A percentile compares a stretch with the other conserved stretches of the same genome.
These are phyloP conservation scores for Suillus weaverae DNA, from an alignment of 768 basidiomycete species.

Conservation along the genomic window DNA sequence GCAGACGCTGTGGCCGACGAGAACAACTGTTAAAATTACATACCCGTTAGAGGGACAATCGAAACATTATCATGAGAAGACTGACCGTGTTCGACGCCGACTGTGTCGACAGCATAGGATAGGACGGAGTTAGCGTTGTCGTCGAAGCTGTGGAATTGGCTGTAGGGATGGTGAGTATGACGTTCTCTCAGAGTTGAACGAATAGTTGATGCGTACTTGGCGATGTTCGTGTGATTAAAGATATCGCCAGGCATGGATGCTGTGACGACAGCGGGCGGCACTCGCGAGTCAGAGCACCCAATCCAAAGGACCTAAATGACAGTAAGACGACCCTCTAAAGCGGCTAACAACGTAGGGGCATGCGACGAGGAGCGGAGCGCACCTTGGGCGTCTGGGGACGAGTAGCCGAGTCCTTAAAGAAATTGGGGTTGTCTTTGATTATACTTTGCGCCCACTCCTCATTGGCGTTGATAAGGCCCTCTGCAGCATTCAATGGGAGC, in stretches of 20 bases:
- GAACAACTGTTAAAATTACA: slow-evolving; percentile 50
- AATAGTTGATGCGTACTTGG: slow-evolving; percentile 60
- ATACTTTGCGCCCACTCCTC: slow-evolving; percentile 69
- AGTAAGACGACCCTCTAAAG: neutral
- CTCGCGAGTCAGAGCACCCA: slow-evolving; percentile 84
- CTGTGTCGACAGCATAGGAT: slow-evolving; percentile 66
- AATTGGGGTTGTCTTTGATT: slow-evolving; percentile 51
- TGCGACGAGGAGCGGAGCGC: slow-evolving; percentile 15
- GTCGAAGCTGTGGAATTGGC: slow-evolving; percentile 75
- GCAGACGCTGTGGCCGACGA: slow-evolving; percentile 83
- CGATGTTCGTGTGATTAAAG: slow-evolving; percentile 87
- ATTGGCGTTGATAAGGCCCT: slow-evolving; percentile 49
- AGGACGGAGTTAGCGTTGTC: slow-evolving; percentile 70
- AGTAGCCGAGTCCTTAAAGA: slow-evolving; percentile 59
- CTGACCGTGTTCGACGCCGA: slow-evolving; percentile 78
- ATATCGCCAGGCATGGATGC: slow-evolving; percentile 71
- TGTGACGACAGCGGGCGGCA: slow-evolving; percentile 81
- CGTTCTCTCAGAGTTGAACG: neutral
- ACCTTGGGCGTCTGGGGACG: slow-evolving; percentile 67
- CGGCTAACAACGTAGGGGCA: neutral
- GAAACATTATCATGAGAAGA: slow-evolving; percentile 36
- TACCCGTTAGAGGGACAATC: slow-evolving; percentile 9
- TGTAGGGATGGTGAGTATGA: slow-evolving; percentile 23
- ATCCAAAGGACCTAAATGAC: slow-evolving; percentile 68
- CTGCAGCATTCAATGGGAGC: neutral